These are phyloP conservation scores for Calonectria pteridis DNA, from an alignment of 2,329 filamentous ascomycete species.

Conservation along the genomic window DNA sequence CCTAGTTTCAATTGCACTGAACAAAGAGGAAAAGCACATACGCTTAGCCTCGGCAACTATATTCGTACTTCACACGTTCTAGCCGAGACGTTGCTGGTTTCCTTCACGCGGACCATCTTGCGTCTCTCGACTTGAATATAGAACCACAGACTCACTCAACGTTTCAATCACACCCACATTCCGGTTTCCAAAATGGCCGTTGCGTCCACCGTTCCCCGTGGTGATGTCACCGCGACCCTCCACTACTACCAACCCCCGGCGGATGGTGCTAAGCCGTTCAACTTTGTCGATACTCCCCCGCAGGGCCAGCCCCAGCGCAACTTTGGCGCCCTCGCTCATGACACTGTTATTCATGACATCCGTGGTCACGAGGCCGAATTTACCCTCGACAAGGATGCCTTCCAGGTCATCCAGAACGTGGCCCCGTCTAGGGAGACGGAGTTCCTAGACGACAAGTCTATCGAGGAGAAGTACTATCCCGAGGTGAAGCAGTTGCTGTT, in stretches of 20 bases:
- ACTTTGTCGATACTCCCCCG: constrained; percentile 75
- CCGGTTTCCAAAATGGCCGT: constrained; percentile 52
- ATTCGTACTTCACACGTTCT: background rate
- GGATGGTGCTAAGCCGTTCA: constrained; percentile 72
- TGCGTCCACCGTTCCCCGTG: constrained; percentile 62
- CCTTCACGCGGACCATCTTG: background rate
- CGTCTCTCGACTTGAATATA: background rate
- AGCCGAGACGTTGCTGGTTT: background rate
- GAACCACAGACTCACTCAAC: background rate
- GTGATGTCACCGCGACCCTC: constrained; percentile 72
- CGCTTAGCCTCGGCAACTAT: background rate
- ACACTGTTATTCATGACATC: constrained; percentile 77
- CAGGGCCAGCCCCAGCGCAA: constrained; percentile 74
- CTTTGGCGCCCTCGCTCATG: constrained; percentile 63
- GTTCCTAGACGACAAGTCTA: constrained; percentile 77
- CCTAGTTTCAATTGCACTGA: background rate
- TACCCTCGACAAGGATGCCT: constrained; percentile 80
- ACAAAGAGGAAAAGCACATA: background rate
- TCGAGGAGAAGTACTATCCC: constrained; percentile 83
- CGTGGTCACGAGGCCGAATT: constrained; percentile 77
- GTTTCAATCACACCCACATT: constrained; percentile 1
- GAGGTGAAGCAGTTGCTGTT: constrained; percentile 83
- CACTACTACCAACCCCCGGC: constrained; percentile 74
- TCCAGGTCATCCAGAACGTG: constrained; percentile 72
- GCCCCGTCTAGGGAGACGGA: constrained; percentile 62